phyloP scores from a whole-genome alignment of 192 early-diverging fungal species.

The Coemansia nantahalensis region DNA sequence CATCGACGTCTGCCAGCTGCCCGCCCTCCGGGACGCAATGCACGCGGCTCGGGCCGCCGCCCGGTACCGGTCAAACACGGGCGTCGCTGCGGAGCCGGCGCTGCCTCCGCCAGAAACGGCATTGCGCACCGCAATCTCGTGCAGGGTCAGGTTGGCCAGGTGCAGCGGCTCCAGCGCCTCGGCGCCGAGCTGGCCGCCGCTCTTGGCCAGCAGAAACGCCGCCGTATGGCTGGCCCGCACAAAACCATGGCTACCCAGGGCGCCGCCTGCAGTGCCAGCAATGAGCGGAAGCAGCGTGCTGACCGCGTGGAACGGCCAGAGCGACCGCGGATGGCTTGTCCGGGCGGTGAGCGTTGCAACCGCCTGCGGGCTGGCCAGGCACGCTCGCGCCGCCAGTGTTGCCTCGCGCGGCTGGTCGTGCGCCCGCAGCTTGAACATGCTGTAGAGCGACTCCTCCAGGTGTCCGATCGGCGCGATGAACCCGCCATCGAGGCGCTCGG shows the following conservation, averaged over 20 bases:
- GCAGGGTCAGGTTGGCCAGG: slow-evolving; percentile 32
- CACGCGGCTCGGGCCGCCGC: slow-evolving; percentile 33
- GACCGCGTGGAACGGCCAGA: slow-evolving; percentile 36
- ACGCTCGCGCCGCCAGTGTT: slow-evolving; percentile 9
- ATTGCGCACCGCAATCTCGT: slow-evolving; percentile 35
- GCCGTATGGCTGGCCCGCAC: slow-evolving; percentile 21
- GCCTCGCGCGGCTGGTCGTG: slow-evolving; percentile 21
- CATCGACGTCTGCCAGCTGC: slow-evolving; percentile 47
- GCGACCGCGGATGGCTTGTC: slow-evolving; percentile 8
- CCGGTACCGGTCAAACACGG: slow-evolving; percentile 21
- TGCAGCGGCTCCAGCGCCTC: slow-evolving; percentile 19
- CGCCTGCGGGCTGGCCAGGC: slow-evolving; percentile 16
- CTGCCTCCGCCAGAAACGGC: background rate
- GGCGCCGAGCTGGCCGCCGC: slow-evolving; percentile 7
- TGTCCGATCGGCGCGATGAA: background rate
- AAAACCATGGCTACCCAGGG: slow-evolving; percentile 6
- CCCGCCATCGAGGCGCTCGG: too few species aligned
- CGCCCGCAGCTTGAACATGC: slow-evolving; percentile 32
- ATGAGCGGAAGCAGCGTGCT: slow-evolving; percentile 32
- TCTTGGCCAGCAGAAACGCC: slow-evolving; percentile 15
- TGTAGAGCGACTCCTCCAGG: slow-evolving; percentile 32
- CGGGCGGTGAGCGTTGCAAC: slow-evolving; percentile 19
- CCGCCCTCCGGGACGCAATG: slow-evolving; percentile 24
- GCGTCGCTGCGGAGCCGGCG: background rate
- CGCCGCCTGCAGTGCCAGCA: slow-evolving; percentile 1